Evolutionary conservation across 192 early-diverging fungal species (phyloP), one percentile per base, ranked within the genome.

Genomic region (Umbelopsis sp.): DNA sequence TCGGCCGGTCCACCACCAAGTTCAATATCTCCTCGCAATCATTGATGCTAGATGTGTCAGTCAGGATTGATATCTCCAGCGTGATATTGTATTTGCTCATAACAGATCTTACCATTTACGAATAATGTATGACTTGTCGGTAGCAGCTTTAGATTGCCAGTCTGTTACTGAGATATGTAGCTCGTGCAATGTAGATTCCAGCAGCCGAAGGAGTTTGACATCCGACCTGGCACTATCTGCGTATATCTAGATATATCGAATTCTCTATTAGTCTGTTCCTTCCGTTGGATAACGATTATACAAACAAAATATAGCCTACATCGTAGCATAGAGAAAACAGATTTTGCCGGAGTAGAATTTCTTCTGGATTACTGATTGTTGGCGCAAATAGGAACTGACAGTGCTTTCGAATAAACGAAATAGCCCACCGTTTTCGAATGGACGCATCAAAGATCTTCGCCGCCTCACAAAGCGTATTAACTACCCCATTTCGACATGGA

Each of bases 241-340:
- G 26, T 62, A 62, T 34, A 62, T 1, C 56, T 62, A 34, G 56
- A 56, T 6, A 49, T 49, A 5, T 2, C 47, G n/a, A 20, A 6
- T 49, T 17, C 2, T 20, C 16, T 1, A 4, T n/a, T 16, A 47
- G 11, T n/a, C 20, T 17, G 1, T n/a, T n/a, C 20, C 47, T n/a
- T n/a, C 1, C 0, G 10, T 49, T 49, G 47, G 16, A 9, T 34
- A 17, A 31, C 29, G 2, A 17, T 14, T 36, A 34, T 5, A 26
- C 17, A 7, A 1, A 20, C 7, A 32, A 26, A 0, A 53, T n/a
- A 11, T 26, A 25, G 24, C 52, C 34, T 32, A 62, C 56, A 32
- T 62, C 56, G 31, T 62, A 62, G 20, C 56, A 34, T 17, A 34
- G 24, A 31, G 26, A 62, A 32, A 62, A 62, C 11, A 62, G 56